A percentile compares a stretch with the other conserved stretches of the same genome.
These are phyloP conservation scores for Fusarium pseudoanthophilum DNA, from an alignment of 2,329 filamentous ascomycete genomes.

Conservation along the genomic window DNA sequence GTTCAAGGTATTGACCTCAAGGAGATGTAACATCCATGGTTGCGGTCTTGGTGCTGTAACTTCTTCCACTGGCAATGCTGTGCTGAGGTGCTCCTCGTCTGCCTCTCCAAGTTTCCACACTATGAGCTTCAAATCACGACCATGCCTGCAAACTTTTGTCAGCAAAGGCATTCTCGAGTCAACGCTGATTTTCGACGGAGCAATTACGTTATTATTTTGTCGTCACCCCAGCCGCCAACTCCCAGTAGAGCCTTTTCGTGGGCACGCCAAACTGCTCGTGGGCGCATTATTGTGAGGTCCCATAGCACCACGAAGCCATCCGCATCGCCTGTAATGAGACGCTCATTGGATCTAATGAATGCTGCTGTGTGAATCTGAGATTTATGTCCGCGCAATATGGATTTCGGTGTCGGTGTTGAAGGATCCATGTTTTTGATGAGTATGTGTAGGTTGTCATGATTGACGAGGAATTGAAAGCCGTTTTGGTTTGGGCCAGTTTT, in stretches of 20 bases:
- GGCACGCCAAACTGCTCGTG: slow-evolving; percentile 86
- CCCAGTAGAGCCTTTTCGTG: slow-evolving; percentile 83
- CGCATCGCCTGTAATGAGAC: slow-evolving; percentile 86
- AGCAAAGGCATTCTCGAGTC: background rate
- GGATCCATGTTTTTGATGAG: slow-evolving; percentile 43
- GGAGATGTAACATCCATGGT: slow-evolving; percentile 86
- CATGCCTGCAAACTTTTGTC: slow-evolving; percentile 70
- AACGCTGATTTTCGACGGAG: background rate
- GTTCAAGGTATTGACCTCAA: slow-evolving; percentile 93
- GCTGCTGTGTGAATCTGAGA: slow-evolving; percentile 80
- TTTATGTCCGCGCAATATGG: slow-evolving; percentile 85
- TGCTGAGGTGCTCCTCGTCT: slow-evolving; percentile 74
- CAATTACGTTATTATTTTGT: slow-evolving; percentile 83
- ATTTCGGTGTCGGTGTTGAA: slow-evolving; percentile 55
- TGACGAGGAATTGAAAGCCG: background rate
- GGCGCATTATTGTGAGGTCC: slow-evolving; percentile 83
- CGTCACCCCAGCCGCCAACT: slow-evolving; percentile 74
- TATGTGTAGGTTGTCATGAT: slow-evolving; percentile 8
- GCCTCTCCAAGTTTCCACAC: slow-evolving; percentile 79
- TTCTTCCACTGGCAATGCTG: slow-evolving; percentile 75
- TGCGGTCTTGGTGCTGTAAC: slow-evolving; percentile 61
- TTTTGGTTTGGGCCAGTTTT: background rate
- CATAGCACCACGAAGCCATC: slow-evolving; percentile 90
- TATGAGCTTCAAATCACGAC: slow-evolving; percentile 85
- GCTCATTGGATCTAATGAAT: slow-evolving; percentile 78